These are phyloP conservation scores for Suillus fuscotomentosus DNA, from an alignment of 768 basidiomycete genomes.

Conservation along the genomic window DNA sequence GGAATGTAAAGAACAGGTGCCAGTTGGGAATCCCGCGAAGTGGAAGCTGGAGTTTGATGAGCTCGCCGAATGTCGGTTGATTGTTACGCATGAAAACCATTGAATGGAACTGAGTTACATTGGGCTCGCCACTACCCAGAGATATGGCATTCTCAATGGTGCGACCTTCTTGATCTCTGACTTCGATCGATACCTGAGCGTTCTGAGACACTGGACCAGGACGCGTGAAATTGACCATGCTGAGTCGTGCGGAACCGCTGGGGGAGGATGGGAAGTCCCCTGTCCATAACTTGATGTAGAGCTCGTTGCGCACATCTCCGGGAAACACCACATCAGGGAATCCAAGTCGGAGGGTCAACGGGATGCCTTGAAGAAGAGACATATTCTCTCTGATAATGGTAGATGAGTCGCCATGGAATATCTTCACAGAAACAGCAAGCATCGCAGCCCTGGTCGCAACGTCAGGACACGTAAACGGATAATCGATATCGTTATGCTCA, in stretches of 20 bases:
- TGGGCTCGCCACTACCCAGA: slow-evolving; percentile 83
- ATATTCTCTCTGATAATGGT: slow-evolving; percentile 83
- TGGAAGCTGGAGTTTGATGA: slow-evolving; percentile 84
- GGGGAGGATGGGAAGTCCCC: slow-evolving; percentile 76
- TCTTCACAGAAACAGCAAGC: slow-evolving; percentile 79
- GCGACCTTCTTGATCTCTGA: slow-evolving; percentile 69
- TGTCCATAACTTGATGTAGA: slow-evolving; percentile 95
- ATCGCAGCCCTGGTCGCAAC: slow-evolving; percentile 66
- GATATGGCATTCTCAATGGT: slow-evolving; percentile 71
- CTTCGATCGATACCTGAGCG: slow-evolving; percentile 90
- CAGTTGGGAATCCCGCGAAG: slow-evolving; percentile 65
- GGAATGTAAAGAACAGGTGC: slow-evolving; percentile 95
- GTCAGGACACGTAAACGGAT: slow-evolving; percentile 3
- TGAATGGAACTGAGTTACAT: slow-evolving; percentile 79
- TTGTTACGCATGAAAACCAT: slow-evolving; percentile 88
- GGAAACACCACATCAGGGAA: slow-evolving; percentile 98
- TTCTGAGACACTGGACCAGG: slow-evolving; percentile 51
- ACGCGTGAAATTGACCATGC: slow-evolving; percentile 58
- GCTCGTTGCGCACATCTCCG: slow-evolving; percentile 87
- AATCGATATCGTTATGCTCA: slow-evolving; percentile 31
- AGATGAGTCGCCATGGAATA: slow-evolving; percentile 79
- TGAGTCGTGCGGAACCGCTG: slow-evolving; percentile 50
- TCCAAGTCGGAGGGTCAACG: slow-evolving; percentile 82
- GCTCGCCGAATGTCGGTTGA: slow-evolving; percentile 89
- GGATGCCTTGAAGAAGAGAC: slow-evolving; percentile 75